Conservation (phyloP, 257 asterid genomes). For the Ilex asprella region DNA sequence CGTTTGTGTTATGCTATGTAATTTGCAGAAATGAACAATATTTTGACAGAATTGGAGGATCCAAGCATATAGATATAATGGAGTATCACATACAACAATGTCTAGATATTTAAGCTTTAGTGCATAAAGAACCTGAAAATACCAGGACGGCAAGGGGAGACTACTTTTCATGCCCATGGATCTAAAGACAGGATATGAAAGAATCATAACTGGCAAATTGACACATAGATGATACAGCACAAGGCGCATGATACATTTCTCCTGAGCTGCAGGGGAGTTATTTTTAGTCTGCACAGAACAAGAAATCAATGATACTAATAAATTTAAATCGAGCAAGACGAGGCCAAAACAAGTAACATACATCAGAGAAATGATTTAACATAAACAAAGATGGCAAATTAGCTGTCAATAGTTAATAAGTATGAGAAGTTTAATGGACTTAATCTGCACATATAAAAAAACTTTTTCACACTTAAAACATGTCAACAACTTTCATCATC, state of each 20-base stretch:
- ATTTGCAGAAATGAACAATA: no score
- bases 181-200: conserved; percentile 85
- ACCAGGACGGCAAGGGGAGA: conserved; percentile 98
- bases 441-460: no score
- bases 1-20: no score
- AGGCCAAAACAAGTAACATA: neutral
- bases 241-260: conserved; percentile 77
- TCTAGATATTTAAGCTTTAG: conserved; percentile 27
- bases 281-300: conserved; percentile 63
- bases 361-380: no score
- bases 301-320: conserved; percentile 5
- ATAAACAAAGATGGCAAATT: no score
- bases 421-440: no score
- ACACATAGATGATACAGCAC: conserved; percentile 86
- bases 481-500: no score
- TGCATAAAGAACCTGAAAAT: conserved; percentile 68
- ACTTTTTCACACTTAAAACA: no score
- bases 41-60: no score
- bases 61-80: no score
- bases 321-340: neutral
- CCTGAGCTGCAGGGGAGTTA: conserved; percentile 88
- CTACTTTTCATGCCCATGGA: conserved; percentile 94
- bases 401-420: no score
- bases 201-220: conserved; percentile 86
- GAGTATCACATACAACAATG: conserved; percentile 3